Evolutionary conservation across 805 yeast genomes (phyloP).

Genomic region (Wickerhamiella galacta): DNA sequence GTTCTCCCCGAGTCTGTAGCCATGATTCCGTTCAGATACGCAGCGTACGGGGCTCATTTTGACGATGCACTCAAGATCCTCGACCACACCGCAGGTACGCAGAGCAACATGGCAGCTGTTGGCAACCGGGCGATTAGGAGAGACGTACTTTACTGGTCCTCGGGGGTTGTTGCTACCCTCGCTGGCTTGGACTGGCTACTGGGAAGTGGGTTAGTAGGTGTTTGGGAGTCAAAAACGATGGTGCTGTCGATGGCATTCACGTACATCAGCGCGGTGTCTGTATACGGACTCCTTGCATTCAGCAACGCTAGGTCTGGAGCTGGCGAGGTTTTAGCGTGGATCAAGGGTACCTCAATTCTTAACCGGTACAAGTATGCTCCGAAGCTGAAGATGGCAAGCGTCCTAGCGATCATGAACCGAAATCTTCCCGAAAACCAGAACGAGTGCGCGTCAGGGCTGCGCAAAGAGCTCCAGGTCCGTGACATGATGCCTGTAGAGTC

Average conservation of each 20-base stretch:
- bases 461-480: slow-evolving; percentile 20
- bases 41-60: slow-evolving; percentile 43
- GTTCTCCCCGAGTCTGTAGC: slow-evolving; percentile 20
- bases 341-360: slow-evolving; percentile 43
- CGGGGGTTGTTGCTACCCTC: slow-evolving; percentile 24
- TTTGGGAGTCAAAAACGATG: slow-evolving; percentile 22
- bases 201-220: slow-evolving; percentile 25
- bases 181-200: slow-evolving; percentile 33
- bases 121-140: slow-evolving; percentile 21
- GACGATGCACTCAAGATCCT: slow-evolving; percentile 39
- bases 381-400: slow-evolving; percentile 49
- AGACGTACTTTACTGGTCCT: slow-evolving; percentile 22
- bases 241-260: slow-evolving; percentile 33
- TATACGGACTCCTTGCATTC: slow-evolving; percentile 32
- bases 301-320: slow-evolving; percentile 35
- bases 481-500: slow-evolving; percentile 30
- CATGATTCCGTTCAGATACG: slow-evolving; percentile 45
- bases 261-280: slow-evolving; percentile 32
- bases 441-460: slow-evolving; percentile 22
- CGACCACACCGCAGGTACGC: slow-evolving; percentile 44
- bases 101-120: slow-evolving; percentile 29
- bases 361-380: slow-evolving; percentile 51
- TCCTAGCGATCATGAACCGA: slow-evolving; percentile 50
- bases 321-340: slow-evolving; percentile 44
- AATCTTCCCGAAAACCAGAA: slow-evolving; percentile 26